A percentile compares a stretch with the other conserved stretches of the same genome.
These are phyloP conservation scores for Lycium ferocissimum DNA, from an alignment of 257 asterid genomes.

Conservation along the genomic window DNA sequence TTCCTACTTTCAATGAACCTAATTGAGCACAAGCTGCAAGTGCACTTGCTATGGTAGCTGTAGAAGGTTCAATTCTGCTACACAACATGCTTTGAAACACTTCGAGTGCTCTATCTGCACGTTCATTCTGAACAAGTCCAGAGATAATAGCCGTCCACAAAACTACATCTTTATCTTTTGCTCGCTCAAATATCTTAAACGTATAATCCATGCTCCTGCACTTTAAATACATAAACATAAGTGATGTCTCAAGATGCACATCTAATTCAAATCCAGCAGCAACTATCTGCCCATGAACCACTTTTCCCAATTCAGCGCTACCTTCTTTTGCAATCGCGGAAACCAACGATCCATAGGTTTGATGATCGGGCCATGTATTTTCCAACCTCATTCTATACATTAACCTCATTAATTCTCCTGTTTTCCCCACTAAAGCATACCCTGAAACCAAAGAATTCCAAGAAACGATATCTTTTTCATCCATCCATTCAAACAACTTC, in stretches of 20 bases:
- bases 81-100: slow-evolving; percentile 62
- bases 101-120: slow-evolving; percentile 61
- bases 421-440: slow-evolving; percentile 52
- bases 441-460: slow-evolving; percentile 85
- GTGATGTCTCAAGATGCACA: slow-evolving; percentile 65
- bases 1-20: slow-evolving; percentile 62
- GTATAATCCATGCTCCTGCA: slow-evolving; percentile 62
- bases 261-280: slow-evolving; percentile 54
- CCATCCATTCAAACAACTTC: slow-evolving; percentile 60
- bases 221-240: slow-evolving; percentile 65
- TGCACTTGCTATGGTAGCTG: slow-evolving; percentile 68
- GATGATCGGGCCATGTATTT: slow-evolving; percentile 62
- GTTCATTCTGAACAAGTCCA: slow-evolving; percentile 77
- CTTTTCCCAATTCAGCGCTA: slow-evolving; percentile 54
- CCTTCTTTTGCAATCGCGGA: slow-evolving; percentile 62
- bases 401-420: slow-evolving; percentile 50
- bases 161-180: slow-evolving; percentile 64
- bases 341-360: slow-evolving; percentile 65
- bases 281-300: slow-evolving; percentile 63
- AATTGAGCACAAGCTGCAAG: slow-evolving; percentile 86
- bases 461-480: slow-evolving; percentile 66
- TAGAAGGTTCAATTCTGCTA: slow-evolving; percentile 55
- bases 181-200: slow-evolving; percentile 50
- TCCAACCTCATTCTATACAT: slow-evolving; percentile 59
- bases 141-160: slow-evolving; percentile 82